Conservation (phyloP, 192 early-diverging fungal genomes). For the Linnemannia exigua region DNA sequence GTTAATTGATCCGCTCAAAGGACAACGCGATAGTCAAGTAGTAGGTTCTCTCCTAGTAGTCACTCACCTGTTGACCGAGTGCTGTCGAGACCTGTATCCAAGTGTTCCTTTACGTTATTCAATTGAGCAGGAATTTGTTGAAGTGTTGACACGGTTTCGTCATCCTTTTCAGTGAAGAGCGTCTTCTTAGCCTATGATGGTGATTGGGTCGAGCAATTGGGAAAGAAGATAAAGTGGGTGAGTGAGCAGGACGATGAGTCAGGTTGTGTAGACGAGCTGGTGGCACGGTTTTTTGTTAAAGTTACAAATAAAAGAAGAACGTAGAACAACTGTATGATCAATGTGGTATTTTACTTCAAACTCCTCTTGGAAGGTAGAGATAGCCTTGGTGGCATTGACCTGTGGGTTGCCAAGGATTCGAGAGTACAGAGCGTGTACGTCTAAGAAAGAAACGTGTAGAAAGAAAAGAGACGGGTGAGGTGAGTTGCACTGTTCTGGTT, state of each 20-base stretch:
- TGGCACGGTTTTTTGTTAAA: neutral
- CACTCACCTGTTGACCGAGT: constrained; percentile 13
- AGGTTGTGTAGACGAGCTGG: neutral
- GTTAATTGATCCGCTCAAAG: neutral
- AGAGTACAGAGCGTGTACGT: constrained; percentile 19
- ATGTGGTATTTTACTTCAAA: constrained; percentile 31
- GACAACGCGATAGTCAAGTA: too few species aligned
- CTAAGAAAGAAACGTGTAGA: neutral
- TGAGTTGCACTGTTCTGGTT: neutral
- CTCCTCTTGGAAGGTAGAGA: constrained; percentile 34
- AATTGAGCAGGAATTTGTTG: constrained; percentile 9
- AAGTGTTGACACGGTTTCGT: neutral
- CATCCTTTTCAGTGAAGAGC: neutral
- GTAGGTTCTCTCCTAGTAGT: neutral
- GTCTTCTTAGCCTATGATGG: constrained; percentile 31
- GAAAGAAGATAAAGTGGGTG: neutral
- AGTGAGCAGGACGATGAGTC: neutral
- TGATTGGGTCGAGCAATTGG: neutral
- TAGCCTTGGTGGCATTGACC: constrained; percentile 30
- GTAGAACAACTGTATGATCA: neutral
- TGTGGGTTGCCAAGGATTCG: constrained; percentile 38
- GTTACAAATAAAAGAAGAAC: neutral
- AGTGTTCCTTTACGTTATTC: neutral
- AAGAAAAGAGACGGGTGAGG: neutral
- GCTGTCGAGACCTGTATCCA: constrained; percentile 1